Base-by-base conservation (phyloP, 2,329 filamentous ascomycete species). In the Fusarium sp. region DNA sequence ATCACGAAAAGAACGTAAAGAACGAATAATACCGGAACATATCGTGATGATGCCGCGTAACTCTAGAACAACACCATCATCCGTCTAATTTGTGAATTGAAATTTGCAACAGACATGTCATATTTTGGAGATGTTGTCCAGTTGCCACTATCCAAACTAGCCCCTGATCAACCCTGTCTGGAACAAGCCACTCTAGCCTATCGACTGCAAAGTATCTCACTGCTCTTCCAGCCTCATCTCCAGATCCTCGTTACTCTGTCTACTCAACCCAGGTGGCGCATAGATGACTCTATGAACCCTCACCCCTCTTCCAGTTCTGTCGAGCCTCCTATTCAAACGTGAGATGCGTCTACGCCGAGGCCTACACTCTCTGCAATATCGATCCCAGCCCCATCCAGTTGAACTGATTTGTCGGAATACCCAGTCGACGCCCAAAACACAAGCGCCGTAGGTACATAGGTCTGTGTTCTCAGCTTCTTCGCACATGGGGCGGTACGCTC, bases 321-420 rank as follows among this genome's bases (percentile, higher is more conserved):
- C 48, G 14, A 51, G 33, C 17, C 41, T 65, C 31, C 59, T 70
- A 15, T 54, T 41, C 9, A 65, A 28, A 17, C 47, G 48, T 10
- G 38, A 18, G n/a, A 45, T 55, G 4, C 45, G 33, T 35, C 63
- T 66, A 7, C 41, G 15, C 4, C 18, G 35, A 22, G 44, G 52
- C 20, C 71, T 73, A 14, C 71, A 74, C 15, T 13, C 31, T 20
- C 36, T 20, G 17, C 71, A 74, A 24, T 69, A 72, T 22, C 71
- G 63, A 10, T 63, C 45, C 13, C n/a, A 18, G 6, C 33, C 22
- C 71, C 71, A 74, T 8, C 35, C 41, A 3, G 49, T 59, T 17
- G 63, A 33, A 2, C 51, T 42, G 8, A 74, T 63, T n/a, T 44
- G 41, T 10, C 63, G 45, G 20, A 41, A 58, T 14, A 44, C 49